These are phyloP conservation scores for Pontederia paniculata DNA, from an alignment of 176 grass and related monocot genomes.

Conservation along the genomic window DNA sequence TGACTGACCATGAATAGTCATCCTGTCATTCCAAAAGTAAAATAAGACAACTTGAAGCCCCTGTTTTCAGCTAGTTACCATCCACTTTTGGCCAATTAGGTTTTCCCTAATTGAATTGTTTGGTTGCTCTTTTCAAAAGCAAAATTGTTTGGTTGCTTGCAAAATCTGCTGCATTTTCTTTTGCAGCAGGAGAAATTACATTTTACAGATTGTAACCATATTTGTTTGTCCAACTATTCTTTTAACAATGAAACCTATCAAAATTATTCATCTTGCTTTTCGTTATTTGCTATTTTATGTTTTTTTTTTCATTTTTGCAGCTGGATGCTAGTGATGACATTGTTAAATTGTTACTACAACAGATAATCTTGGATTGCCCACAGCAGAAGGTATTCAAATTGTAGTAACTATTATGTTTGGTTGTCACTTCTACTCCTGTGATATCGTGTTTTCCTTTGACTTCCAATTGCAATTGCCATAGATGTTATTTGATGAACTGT, in stretches of 20 bases:
- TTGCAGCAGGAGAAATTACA: not conserved
- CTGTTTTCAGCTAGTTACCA: too few relatives aligned
- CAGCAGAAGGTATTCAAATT: slow-evolving; percentile 58
- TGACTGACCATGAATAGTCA: too few relatives aligned
- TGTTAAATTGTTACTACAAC: slow-evolving; percentile 64
- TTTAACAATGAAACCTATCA: not conserved
- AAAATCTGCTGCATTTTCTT: not conserved
- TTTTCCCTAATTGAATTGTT: not conserved
- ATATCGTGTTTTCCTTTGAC: too few relatives aligned
- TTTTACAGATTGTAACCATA: too few relatives aligned
- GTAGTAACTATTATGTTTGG: not conserved
- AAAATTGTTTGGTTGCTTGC: too few relatives aligned
- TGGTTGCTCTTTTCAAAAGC: too few relatives aligned
- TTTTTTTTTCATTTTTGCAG: slow-evolving; percentile 30
- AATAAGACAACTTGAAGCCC: too few relatives aligned
- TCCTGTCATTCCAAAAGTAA: too few relatives aligned
- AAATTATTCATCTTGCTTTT: slow-evolving; percentile 6
- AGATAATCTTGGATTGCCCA: slow-evolving; percentile 57
- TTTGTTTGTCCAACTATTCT: not conserved
- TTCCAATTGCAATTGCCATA: too few relatives aligned
- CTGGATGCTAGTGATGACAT: slow-evolving; percentile 56
- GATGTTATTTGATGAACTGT: too few relatives aligned
- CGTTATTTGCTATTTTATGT: slow-evolving; percentile 16
- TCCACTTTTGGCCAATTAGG: too few relatives aligned
- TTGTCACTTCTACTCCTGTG: slow-evolving; percentile 12